These are phyloP conservation scores for Fraxinus pennsylvanica DNA, from an alignment of 257 asterid species.

Conservation along the genomic window DNA sequence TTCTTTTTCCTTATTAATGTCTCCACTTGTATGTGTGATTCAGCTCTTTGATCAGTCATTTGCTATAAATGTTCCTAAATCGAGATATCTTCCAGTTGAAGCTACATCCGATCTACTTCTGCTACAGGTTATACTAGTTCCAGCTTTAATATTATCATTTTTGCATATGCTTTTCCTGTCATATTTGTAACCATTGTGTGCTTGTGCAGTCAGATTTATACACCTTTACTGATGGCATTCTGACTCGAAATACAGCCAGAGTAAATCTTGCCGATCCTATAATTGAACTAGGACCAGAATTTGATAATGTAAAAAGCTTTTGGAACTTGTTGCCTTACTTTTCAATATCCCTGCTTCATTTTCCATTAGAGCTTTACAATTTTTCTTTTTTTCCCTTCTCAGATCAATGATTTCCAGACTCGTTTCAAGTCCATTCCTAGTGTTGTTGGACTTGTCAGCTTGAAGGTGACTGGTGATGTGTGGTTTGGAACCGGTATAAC, in stretches of 20 bases:
- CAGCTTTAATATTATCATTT: conserved; percentile 4
- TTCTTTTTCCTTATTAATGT: conserved; percentile 20
- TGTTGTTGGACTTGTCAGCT: conserved; percentile 70
- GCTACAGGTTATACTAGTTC: conserved; percentile 58
- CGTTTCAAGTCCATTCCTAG: conserved; percentile 87
- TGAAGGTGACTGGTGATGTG: conserved; percentile 88
- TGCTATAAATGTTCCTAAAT: conserved; percentile 63
- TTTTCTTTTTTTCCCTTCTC: conserved; percentile 20
- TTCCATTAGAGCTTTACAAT: conserved; percentile 22
- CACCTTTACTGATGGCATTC: conserved; percentile 56
- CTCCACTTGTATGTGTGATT: conserved; percentile 26
- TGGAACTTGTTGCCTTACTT: conserved; percentile 20
- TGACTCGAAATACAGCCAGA: conserved; percentile 66
- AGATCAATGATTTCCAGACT: conserved; percentile 62
- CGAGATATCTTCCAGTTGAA: conserved; percentile 77
- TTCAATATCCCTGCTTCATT: conserved; percentile 4
- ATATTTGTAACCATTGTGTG: conserved; percentile 18
- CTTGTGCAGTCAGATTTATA: conserved; percentile 76
- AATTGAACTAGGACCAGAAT: conserved; percentile 72
- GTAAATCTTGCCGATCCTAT: conserved; percentile 67
- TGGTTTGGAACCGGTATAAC: conserved; percentile 74
- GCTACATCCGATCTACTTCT: conserved; percentile 74
- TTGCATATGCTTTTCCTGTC: conserved; percentile 14
- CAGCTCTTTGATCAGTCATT: conserved; percentile 67
- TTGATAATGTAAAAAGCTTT: conserved; percentile 52